Conservation (phyloP, 1,139 yeast genomes). For the Pichia sp. region DNA sequence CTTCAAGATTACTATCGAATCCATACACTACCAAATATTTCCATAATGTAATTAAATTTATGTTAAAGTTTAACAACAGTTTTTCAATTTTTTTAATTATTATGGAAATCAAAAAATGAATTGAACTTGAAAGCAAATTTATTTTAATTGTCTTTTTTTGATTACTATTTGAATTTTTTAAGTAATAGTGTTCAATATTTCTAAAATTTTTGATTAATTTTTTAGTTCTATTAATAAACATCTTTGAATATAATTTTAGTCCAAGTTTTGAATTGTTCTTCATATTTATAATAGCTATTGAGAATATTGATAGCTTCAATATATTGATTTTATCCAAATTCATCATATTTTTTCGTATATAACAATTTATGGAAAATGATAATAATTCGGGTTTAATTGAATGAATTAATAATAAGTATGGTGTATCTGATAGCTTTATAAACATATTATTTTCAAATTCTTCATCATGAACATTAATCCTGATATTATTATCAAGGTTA, state of each 20-base stretch:
- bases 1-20: constrained; percentile 9
- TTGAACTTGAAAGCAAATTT: constrained; percentile 8
- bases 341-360: constrained; percentile 10
- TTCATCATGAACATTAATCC: neutral
- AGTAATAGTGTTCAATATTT: constrained; percentile 1
- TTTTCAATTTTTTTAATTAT: constrained; percentile 5
- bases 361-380: constrained; percentile 16
- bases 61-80: neutral
- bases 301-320: neutral
- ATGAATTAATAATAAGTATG: constrained; percentile 21
- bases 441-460: constrained; percentile 4
- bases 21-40: constrained; percentile 11
- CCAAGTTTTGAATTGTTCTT: constrained; percentile 4
- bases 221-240: constrained; percentile 10
- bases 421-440: constrained; percentile 15
- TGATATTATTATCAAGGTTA: neutral
- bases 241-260: constrained; percentile 8
- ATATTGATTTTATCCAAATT: neutral
- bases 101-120: constrained; percentile 8
- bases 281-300: constrained; percentile 11
- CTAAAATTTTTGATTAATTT: neutral
- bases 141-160: neutral
- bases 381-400: constrained; percentile 19
- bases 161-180: neutral
- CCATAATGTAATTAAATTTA: constrained; percentile 5